Evolutionary conservation across 2,329 filamentous ascomycete species (phyloP).

Genomic region (Phoma sp.): DNA sequence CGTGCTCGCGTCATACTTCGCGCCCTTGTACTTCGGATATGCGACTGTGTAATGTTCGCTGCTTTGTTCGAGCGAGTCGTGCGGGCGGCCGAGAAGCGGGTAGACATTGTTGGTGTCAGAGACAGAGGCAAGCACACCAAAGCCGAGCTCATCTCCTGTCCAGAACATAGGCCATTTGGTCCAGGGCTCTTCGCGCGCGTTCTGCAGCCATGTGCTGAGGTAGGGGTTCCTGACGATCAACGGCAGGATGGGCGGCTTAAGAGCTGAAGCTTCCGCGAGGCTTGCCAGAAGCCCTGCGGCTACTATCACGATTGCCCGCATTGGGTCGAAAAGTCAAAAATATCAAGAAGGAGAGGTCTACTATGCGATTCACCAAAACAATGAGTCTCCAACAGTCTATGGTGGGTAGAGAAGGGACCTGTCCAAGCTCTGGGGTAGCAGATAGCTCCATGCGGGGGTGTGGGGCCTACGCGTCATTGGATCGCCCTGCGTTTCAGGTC

Average conservation of each 20-base stretch:
- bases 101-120: conserved; percentile 66
- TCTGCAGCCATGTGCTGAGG: conserved; percentile 62
- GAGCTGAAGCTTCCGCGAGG: conserved; percentile 56
- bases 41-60: conserved; percentile 61
- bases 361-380: neutral
- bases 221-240: conserved; percentile 60
- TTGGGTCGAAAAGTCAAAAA: conserved; percentile 20
- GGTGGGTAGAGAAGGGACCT: conserved; percentile 1
- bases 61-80: conserved; percentile 62
- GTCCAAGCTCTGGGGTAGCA: conserved; percentile 14
- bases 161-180: conserved; percentile 86
- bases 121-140: conserved; percentile 67
- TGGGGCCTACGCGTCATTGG: conserved; percentile 13
- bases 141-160: conserved; percentile 71
- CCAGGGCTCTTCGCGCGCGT: conserved; percentile 78
- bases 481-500: conserved; percentile 7
- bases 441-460: conserved; percentile 7
- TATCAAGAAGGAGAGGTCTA: neutral
- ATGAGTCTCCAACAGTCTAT: neutral
- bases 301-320: conserved; percentile 33
- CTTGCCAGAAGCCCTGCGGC: conserved; percentile 49
- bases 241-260: conserved; percentile 61
- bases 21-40: conserved; percentile 64
- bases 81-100: conserved; percentile 68
- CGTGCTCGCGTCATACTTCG: conserved; percentile 71